Conservation (phyloP, 345 rosid species). For the Brassica incana region DNA sequence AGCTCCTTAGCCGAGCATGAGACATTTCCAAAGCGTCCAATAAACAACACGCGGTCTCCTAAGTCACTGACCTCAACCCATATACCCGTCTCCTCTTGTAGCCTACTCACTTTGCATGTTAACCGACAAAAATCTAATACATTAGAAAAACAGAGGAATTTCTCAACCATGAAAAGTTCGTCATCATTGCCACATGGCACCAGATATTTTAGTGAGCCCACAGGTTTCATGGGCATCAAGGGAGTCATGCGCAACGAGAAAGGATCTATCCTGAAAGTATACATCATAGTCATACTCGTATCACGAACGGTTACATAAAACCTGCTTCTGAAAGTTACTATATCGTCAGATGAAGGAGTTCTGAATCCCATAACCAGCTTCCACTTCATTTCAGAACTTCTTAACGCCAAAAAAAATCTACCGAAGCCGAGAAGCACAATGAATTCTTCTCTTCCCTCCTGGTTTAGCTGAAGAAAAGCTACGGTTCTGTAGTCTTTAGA, state of each 20-base stretch:
- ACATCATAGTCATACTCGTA: background rate
- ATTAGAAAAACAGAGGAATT: background rate
- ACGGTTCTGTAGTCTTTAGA: background rate
- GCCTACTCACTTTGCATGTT: constrained; percentile 9
- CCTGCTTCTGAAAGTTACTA: background rate
- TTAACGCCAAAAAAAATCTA: background rate
- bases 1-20: background rate
- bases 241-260: background rate
- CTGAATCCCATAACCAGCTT: background rate
- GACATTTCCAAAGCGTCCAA: background rate
- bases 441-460: constrained; percentile 7
- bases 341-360: background rate
- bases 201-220: background rate
- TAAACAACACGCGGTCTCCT: constrained; percentile 10
- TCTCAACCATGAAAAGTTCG: constrained; percentile 18
- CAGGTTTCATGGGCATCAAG: background rate
- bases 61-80: constrained; percentile 5
- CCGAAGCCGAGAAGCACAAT: background rate
- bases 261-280: background rate
- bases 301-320: background rate
- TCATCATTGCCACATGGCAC: constrained; percentile 8
- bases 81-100: background rate
- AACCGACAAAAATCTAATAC: background rate
- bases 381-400: constrained; percentile 23
- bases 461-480: background rate